Conservation (phyloP, 257 asterid genomes). For the Solanum chmielewskii region DNA sequence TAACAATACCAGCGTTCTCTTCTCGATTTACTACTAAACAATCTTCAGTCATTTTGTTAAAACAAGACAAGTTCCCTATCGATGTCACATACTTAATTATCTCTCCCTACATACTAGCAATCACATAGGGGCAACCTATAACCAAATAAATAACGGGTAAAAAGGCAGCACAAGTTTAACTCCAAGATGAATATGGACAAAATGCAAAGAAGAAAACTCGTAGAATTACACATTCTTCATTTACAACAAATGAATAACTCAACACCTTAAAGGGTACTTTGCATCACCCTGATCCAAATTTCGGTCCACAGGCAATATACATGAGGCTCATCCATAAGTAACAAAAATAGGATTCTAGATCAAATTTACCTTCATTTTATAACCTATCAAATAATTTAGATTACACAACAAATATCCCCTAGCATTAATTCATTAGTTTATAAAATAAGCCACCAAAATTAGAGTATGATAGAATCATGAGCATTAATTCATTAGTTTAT, state of each 20-base stretch:
- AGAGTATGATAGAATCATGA: background rate
- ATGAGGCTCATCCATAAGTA: background rate
- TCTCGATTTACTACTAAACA: background rate
- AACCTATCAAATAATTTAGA: background rate
- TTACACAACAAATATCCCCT: background rate
- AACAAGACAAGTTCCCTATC: background rate
- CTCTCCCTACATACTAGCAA: background rate
- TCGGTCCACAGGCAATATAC: background rate
- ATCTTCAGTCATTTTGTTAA: background rate
- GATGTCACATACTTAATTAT: background rate
- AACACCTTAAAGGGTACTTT: background rate
- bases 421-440: background rate
- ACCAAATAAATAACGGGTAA: background rate
- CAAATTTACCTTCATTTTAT: background rate
- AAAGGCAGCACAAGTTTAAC: background rate
- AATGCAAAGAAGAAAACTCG: background rate
- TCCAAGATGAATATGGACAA: background rate
- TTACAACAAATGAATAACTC: background rate
- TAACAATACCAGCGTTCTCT: background rate
- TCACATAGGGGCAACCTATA: background rate
- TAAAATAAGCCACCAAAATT: background rate
- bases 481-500: background rate
- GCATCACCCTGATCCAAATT: background rate
- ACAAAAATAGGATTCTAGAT: background rate
- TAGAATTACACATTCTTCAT: background rate